These are phyloP conservation scores for Acacia acuminata DNA, from an alignment of 306 rosid genomes.

Conservation along the genomic window DNA sequence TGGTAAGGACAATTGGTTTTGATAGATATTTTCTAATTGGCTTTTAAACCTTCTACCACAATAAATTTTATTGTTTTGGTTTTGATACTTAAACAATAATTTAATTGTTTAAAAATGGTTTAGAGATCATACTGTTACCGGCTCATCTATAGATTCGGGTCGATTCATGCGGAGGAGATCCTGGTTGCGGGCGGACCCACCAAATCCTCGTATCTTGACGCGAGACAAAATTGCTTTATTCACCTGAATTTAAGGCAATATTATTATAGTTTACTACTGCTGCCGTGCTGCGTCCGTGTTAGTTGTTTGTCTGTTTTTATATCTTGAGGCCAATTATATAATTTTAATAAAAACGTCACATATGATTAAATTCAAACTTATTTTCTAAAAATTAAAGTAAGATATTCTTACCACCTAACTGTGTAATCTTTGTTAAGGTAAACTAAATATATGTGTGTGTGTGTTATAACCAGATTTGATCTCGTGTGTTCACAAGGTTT, in stretches of 20 bases:
- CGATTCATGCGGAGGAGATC: constrained; percentile 25
- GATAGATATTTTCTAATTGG: no score
- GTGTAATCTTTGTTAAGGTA: background rate
- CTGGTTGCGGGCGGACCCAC: constrained; percentile 51
- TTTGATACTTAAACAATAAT: no score
- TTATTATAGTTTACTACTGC: background rate
- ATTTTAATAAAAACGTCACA: background rate
- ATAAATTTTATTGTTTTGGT: no score
- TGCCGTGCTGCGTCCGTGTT: background rate
- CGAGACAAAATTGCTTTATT: constrained; percentile 15
- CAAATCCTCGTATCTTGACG: constrained; percentile 40
- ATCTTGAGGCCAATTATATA: background rate
- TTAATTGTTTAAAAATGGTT: no score
- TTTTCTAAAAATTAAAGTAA: background rate
- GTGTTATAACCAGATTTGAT: background rate
- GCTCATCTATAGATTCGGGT: background rate
- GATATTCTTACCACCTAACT: background rate
- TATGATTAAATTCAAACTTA: no score
- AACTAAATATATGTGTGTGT: background rate
- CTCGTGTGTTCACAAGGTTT: background rate
- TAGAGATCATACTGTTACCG: no score
- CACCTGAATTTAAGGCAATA: background rate
- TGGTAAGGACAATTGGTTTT: no score
- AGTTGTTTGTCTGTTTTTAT: background rate
- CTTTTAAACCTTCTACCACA: no score